Base-by-base conservation (phyloP, 1,139 yeast genomes). In the Saccharomyces hybrid region DNA sequence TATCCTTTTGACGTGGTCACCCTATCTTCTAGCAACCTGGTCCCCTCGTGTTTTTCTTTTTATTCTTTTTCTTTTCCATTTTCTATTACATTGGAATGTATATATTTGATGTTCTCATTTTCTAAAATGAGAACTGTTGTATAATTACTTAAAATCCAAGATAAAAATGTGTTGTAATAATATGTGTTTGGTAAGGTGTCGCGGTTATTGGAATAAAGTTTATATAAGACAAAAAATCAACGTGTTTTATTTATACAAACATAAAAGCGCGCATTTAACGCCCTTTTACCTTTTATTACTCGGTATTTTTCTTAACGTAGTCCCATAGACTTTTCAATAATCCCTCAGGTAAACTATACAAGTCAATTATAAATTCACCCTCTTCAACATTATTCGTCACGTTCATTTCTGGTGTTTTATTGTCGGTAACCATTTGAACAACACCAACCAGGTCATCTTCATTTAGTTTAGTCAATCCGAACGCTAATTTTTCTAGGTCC, bases 341-440 rank as follows among this genome's bases (percentile, higher is more conserved):
- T 47, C 89, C 84, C 69, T 91, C 98, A 23, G 99, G 99, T 63
- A 93, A 78, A 47, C 98, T 91, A 71, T 84, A 91, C 64, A 93
- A 78, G 73, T 93, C 99, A 88, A 93, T 89, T 56, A 96, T 91
- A 71, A 93, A 93, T 74, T 93, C 99, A 51, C 99, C 99, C 65
- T 89, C 95, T 60, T 91, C 98, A 52, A 88, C 91, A 68, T 93
- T 96, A 72, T 93, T 93, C 70, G 91, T 90, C 66, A 93, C 88
- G 72, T 88, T 90, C 96, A 93, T 93, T 56, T 93, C 98, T 50
- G 88, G 84, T 16, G 98, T 90, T 71, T 89, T 84, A 73, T 93
- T 93, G 71, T 93, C 98, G 53, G 96, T 90, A 42, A 93, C 95
- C 97, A 93, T 91, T 72, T 93, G 98, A 53, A 93, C 98, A 52